Evolutionary conservation across 2,329 filamentous ascomycete genomes (phyloP).

Genomic region (Didymosphaeria variabile): DNA sequence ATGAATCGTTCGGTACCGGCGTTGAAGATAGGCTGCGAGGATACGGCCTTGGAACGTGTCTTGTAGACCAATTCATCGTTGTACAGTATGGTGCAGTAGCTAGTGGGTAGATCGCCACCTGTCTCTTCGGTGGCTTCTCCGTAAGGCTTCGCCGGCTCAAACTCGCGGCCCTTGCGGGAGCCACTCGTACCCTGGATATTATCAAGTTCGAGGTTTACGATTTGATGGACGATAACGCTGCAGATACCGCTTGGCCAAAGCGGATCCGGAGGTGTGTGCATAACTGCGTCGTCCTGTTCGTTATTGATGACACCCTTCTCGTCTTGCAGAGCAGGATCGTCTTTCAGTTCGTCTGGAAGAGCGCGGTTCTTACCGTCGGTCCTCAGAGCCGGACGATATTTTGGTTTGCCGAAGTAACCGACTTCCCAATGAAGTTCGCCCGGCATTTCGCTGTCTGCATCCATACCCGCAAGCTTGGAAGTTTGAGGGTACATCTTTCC

Average conservation of each 20-base stretch:
- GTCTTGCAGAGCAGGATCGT: constrained; percentile 82
- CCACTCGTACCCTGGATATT: constrained; percentile 87
- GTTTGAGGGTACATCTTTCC: constrained; percentile 91
- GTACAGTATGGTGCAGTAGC: constrained; percentile 90
- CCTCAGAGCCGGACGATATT: constrained; percentile 82
- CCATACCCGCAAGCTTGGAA: constrained; percentile 82
- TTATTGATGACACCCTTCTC: constrained; percentile 82
- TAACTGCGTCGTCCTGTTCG: constrained; percentile 81
- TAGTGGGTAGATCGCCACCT: constrained; percentile 80
- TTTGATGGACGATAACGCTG: constrained; percentile 88
- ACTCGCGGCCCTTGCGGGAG: constrained; percentile 84
- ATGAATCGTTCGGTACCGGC: constrained; percentile 93
- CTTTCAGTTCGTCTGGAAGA: constrained; percentile 76
- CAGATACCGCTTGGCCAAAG: constrained; percentile 93
- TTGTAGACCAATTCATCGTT: constrained; percentile 93
- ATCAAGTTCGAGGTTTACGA: constrained; percentile 91
- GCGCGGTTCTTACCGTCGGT: constrained; percentile 86
- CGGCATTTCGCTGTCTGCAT: constrained; percentile 87
- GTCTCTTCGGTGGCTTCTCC: constrained; percentile 90
- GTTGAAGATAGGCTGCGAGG: constrained; percentile 95
- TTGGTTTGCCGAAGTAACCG: constrained; percentile 91
- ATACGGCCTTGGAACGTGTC: constrained; percentile 92
- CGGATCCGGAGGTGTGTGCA: constrained; percentile 92
- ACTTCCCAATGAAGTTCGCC: constrained; percentile 96
- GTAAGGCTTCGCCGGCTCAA: constrained; percentile 83